These are phyloP conservation scores for Picea mariana DNA, from an alignment of 83 land plant species.

Conservation along the genomic window DNA sequence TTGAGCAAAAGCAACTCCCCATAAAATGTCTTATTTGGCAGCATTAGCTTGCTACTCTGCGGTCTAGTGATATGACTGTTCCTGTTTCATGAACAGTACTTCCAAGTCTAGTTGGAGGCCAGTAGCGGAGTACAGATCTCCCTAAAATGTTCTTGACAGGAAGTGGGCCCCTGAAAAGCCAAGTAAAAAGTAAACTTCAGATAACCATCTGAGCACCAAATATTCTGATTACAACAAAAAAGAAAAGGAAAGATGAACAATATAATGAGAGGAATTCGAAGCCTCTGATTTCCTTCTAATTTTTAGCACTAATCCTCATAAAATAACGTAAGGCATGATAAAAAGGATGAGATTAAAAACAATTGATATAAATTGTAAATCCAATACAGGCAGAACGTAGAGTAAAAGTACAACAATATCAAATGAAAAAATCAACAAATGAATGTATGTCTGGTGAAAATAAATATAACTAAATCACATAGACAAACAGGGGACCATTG, in stretches of 20 bases:
- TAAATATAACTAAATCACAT: neutral
- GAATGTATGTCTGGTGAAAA: neutral
- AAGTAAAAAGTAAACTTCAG: neutral
- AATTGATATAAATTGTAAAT: too few species aligned
- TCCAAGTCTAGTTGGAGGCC: conserved; percentile 90
- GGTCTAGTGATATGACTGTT: neutral
- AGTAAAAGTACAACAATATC: neutral
- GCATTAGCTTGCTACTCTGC: conserved; percentile 1
- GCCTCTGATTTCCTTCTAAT: neutral
- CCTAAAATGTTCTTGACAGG: conserved; percentile 84
- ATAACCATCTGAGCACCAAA: neutral
- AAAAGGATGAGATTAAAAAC: neutral
- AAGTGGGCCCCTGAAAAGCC: conserved; percentile 87
- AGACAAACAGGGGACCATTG: too few species aligned
- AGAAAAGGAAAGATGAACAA: neutral
- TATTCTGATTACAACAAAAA: neutral
- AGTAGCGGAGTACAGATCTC: conserved; percentile 88
- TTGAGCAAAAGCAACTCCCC: neutral
- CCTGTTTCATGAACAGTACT: conserved; percentile 55
- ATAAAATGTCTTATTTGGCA: neutral
- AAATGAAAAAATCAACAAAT: neutral
- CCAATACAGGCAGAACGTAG: too few species aligned
- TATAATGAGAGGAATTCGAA: neutral
- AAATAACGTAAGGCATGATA: neutral
- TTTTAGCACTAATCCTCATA: neutral